These are phyloP conservation scores for Lipomyces sp. DNA, from an alignment of 805 yeast species.

Conservation along the genomic window DNA sequence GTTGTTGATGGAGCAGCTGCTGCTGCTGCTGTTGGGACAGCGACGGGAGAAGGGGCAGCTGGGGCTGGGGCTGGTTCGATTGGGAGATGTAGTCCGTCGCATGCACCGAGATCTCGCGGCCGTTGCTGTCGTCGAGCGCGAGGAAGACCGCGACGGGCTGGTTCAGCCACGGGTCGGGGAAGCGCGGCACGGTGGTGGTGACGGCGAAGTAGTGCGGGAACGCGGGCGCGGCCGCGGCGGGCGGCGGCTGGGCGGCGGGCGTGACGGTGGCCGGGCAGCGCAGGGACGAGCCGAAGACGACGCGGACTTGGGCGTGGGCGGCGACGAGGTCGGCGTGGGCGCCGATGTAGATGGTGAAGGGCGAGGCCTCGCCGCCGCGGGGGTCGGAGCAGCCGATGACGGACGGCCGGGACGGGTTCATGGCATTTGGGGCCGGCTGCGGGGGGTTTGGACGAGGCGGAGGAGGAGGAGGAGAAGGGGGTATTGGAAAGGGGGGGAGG, in stretches of 20 bases:
- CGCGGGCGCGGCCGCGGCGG: conserved; percentile 1
- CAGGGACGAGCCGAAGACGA: conserved; percentile 17
- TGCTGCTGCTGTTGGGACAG: not conserved
- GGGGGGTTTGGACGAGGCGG: too few relatives aligned
- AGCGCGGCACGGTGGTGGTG: conserved; percentile 17
- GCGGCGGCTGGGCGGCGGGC: conserved; percentile 8
- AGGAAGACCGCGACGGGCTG: conserved; percentile 18
- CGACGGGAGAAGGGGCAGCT: not conserved
- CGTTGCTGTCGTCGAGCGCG: conserved; percentile 17
- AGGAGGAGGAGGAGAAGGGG: too few relatives aligned
- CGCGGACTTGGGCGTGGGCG: conserved; percentile 7
- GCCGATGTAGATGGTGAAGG: conserved; percentile 22
- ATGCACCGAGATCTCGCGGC: conserved; percentile 16
- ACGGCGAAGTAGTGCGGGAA: conserved; percentile 17
- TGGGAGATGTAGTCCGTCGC: conserved; percentile 13
- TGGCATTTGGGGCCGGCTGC: too few relatives aligned
- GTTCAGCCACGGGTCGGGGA: conserved; percentile 20
- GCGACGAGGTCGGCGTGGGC: conserved; percentile 12
- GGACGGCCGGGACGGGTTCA: conserved; percentile 12
- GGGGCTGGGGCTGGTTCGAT: not conserved
- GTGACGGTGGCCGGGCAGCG: conserved; percentile 19
- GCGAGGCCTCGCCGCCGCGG: conserved; percentile 18
- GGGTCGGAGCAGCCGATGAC: conserved; percentile 26
- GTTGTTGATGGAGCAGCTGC: conserved; percentile 10
- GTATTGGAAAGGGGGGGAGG: too few relatives aligned